Conservation (phyloP, 345 rosid species). For the Populus tremula region DNA sequence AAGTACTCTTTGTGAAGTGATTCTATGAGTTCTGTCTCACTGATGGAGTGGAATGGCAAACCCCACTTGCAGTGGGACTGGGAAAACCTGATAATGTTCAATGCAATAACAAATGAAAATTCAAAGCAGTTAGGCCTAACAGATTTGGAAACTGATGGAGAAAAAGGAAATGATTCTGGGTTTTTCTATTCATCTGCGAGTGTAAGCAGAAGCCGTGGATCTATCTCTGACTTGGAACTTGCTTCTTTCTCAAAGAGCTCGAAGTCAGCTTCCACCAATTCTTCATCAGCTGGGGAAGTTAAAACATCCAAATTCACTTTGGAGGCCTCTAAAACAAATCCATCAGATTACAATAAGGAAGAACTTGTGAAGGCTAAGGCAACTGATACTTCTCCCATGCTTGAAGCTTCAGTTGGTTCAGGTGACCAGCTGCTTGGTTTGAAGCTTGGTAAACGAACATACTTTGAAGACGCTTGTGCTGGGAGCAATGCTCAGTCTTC, state of each 20-base stretch:
- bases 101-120: constrained; percentile 48
- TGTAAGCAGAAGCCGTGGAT: constrained; percentile 49
- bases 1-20: constrained; percentile 4
- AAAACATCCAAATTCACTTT: constrained; percentile 39
- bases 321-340: constrained; percentile 45
- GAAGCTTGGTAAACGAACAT: constrained; percentile 74
- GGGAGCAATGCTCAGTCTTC: constrained; percentile 47
- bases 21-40: constrained; percentile 45
- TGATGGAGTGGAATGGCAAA: constrained; percentile 85
- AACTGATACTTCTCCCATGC: constrained; percentile 36
- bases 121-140: constrained; percentile 44
- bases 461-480: constrained; percentile 60
- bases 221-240: constrained; percentile 63
- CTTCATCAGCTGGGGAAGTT: constrained; percentile 54
- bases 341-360: constrained; percentile 40
- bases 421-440: constrained; percentile 71
- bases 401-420: constrained; percentile 65
- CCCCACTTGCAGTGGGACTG: constrained; percentile 70
- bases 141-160: constrained; percentile 69
- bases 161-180: constrained; percentile 53
- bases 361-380: constrained; percentile 29
- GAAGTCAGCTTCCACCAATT: constrained; percentile 63
- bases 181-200: constrained; percentile 56
- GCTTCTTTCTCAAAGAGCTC: constrained; percentile 67
- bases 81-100: constrained; percentile 65